These are phyloP conservation scores for Pterocarpus santalinus DNA, from an alignment of 306 rosid genomes.

Conservation along the genomic window DNA sequence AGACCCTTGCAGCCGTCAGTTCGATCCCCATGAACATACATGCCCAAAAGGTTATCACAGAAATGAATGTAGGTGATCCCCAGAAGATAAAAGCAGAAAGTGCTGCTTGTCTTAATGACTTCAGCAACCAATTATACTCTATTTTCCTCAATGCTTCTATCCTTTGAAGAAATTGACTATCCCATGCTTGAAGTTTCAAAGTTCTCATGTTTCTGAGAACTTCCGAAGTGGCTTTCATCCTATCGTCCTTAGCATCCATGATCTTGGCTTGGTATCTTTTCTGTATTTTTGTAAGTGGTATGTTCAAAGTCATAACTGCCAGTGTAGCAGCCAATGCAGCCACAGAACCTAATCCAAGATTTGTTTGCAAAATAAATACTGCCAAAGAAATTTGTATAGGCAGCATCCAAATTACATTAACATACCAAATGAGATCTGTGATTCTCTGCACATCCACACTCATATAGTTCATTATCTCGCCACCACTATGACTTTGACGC, in stretches of 20 bases:
- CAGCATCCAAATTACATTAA: constrained; percentile 89
- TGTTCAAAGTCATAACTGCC: constrained; percentile 76
- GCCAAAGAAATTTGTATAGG: constrained; percentile 91
- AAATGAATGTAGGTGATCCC: constrained; percentile 92
- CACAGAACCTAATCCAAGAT: constrained; percentile 76
- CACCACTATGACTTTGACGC: constrained; percentile 81
- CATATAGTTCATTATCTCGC: constrained; percentile 95
- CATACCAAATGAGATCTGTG: constrained; percentile 84
- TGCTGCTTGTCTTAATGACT: constrained; percentile 69
- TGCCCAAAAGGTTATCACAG: constrained; percentile 79
- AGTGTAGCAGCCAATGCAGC: constrained; percentile 83
- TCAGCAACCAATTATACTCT: constrained; percentile 76
- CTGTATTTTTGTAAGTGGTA: constrained; percentile 81
- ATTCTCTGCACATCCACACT: constrained; percentile 96
- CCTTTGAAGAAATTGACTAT: constrained; percentile 69
- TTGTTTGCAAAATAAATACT: constrained; percentile 74
- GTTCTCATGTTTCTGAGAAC: constrained; percentile 81
- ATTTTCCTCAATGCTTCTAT: constrained; percentile 66
- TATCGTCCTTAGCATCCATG: constrained; percentile 90
- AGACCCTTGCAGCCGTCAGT: constrained; percentile 86
- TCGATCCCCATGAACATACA: constrained; percentile 87
- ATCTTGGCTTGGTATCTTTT: constrained; percentile 81
- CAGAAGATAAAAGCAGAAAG: constrained; percentile 77
- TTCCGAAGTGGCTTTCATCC: constrained; percentile 96
- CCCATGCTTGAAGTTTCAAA: constrained; percentile 98